These are phyloP conservation scores for Phylloporus scabripes DNA, from an alignment of 768 basidiomycete genomes.

Conservation along the genomic window DNA sequence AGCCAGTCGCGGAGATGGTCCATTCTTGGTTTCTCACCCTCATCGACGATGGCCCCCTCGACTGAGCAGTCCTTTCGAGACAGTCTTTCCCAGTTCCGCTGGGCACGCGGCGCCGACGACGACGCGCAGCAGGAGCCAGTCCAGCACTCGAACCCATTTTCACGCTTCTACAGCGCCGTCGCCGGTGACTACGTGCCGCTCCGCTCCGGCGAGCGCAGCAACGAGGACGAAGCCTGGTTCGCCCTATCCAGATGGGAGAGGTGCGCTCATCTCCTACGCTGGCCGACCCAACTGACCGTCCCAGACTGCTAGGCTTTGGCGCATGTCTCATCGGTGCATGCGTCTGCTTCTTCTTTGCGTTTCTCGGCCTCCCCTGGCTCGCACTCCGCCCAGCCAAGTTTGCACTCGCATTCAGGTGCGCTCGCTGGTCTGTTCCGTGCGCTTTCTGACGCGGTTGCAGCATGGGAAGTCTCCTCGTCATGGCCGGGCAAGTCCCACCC, in stretches of 20 bases:
- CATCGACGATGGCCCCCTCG: not conserved
- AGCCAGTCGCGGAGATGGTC: constrained; percentile 46
- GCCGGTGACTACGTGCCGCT: constrained; percentile 87
- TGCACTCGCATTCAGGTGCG: constrained; percentile 77
- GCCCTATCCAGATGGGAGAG: constrained; percentile 91
- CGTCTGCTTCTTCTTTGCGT: constrained; percentile 91
- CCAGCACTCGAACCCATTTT: constrained; percentile 58
- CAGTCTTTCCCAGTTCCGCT: constrained; percentile 81
- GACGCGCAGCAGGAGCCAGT: constrained; percentile 52
- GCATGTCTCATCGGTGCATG: constrained; percentile 85
- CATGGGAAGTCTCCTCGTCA: constrained; percentile 86
- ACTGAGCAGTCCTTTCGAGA: constrained; percentile 66
- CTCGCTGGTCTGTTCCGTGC: not conserved
- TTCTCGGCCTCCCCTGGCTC: constrained; percentile 67
- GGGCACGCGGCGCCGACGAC: constrained; percentile 69
- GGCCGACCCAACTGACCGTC: not conserved
- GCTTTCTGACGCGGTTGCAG: constrained; percentile 34
- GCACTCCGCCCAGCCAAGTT: constrained; percentile 84
- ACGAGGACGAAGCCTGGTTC: constrained; percentile 96
- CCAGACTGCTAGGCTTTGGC: constrained; percentile 83
- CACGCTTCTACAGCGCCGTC: constrained; percentile 81
- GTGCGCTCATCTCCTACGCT: constrained; percentile 30
- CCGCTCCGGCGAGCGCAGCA: constrained; percentile 71
- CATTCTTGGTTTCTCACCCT: not conserved
- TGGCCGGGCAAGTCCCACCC: constrained; percentile 70